These are phyloP conservation scores for Eragrostis tef DNA, from an alignment of 202 grass and related monocot genomes.

Conservation along the genomic window DNA sequence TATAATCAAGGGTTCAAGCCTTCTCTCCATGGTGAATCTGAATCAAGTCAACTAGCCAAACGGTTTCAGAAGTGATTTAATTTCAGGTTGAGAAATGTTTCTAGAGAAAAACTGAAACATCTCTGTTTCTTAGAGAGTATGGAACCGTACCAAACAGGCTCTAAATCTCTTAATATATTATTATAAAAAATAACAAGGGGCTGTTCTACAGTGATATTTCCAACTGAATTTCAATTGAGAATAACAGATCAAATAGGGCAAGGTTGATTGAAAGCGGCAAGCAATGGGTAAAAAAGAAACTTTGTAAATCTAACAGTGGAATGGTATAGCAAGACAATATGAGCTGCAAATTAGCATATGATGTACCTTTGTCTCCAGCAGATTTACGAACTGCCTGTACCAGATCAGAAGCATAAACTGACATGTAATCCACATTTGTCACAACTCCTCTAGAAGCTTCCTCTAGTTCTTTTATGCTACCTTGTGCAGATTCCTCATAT, in stretches of 20 bases:
- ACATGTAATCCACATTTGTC: conserved; percentile 84
- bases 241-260: not conserved
- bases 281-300: not conserved
- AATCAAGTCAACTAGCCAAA: too few relatives aligned
- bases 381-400: conserved; percentile 83
- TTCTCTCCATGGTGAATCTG: too few relatives aligned
- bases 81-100: too few relatives aligned
- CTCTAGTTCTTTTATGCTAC: conserved; percentile 48
- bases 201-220: not conserved
- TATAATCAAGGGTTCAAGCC: too few relatives aligned
- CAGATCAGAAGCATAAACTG: conserved; percentile 86
- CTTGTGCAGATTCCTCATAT: conserved; percentile 57
- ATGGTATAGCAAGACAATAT: conserved; percentile 12
- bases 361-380: conserved; percentile 75
- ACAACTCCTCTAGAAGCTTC: conserved; percentile 53
- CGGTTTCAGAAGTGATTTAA: too few relatives aligned
- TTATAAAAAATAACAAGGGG: not conserved
- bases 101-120: too few relatives aligned
- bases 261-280: too few relatives aligned
- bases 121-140: too few relatives aligned
- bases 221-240: not conserved
- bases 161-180: too few relatives aligned
- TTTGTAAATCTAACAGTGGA: not conserved
- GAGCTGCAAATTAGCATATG: not conserved
- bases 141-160: too few relatives aligned